Base-by-base conservation (phyloP, 805 yeast species). In the Wickerhamiella azymoides region DNA sequence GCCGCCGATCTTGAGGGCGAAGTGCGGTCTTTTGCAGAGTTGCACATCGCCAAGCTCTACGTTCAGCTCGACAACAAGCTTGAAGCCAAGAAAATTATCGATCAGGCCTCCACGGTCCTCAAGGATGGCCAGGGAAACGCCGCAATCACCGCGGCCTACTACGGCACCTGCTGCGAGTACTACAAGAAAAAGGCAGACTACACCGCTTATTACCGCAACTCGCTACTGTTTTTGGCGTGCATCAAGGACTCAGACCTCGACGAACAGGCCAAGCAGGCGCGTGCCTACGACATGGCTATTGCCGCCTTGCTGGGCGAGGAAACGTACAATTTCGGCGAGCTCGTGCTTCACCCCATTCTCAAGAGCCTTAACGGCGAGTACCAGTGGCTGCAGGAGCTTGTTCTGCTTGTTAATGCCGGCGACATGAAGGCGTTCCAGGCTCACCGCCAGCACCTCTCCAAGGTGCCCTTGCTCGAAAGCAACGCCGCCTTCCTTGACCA, bases 241-340 rank as follows among this genome's bases (percentile, higher is more conserved):
- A 68, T 84, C 44, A 72, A 72, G 43, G 53, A 72, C 18, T 63
- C 63, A 21, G 66, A 62, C 25, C 61, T 77, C 47, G 53, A 68
- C 10, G 36, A 49, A 10, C 53, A 58, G 30, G 71, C 67, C 41
- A 69, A 65, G 54, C 72, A 70, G 54, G 67, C 66, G 47, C 62
- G 79, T 43, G 83, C 84, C 1, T 77, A 78, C 56, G 94, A 89
- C 53, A 73, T 89, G 54, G 73, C 89, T 49, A 70, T 85, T 39
- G 79, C 94, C 27, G 97, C 96, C 0, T 67, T 92, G 49, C 70
- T 89, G 55, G 97, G 96, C 41, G 94, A 86, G 59, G 79, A 76
- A 57, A 84, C 89, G 55, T 92, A 85, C 69, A 92, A 89, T 66
- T 92, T 92, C 63, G 97, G 97, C 43, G 98, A 92, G 65, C 73